These are phyloP conservation scores for Piper betle DNA, from an alignment of 164 flowering plant species.

Conservation along the genomic window DNA sequence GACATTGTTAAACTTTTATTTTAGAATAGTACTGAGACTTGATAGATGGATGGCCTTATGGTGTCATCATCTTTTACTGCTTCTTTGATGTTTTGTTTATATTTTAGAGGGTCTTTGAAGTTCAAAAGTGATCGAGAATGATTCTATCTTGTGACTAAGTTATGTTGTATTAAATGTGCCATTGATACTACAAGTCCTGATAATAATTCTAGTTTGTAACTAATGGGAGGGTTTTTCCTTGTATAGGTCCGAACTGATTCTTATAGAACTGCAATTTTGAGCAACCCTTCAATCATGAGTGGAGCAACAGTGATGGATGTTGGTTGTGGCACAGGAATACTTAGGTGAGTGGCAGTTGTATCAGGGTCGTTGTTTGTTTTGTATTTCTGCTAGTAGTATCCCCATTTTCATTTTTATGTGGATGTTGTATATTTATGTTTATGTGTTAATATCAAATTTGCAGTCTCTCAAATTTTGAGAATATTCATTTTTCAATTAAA, in stretches of 20 bases:
- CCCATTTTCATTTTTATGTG: neutral
- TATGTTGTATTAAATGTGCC: too few species aligned
- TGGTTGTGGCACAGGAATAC: constrained; percentile 95
- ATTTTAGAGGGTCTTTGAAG: neutral
- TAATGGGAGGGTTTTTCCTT: too few species aligned
- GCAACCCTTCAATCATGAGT: constrained; percentile 70
- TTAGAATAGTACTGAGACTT: neutral
- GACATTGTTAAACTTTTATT: neutral
- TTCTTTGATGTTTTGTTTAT: neutral
- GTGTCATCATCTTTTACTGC: too few species aligned
- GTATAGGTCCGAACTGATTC: constrained; percentile 78
- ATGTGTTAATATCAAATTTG: too few species aligned
- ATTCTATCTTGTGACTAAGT: too few species aligned
- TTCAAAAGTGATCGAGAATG: too few species aligned
- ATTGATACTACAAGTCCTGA: too few species aligned
- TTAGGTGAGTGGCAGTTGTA: constrained; percentile 34
- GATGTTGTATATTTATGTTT: too few species aligned
- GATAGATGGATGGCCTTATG: too few species aligned
- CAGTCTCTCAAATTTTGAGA: too few species aligned
- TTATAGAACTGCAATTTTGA: constrained; percentile 61
- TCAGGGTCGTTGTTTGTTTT: neutral
- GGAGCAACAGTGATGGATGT: constrained; percentile 82
- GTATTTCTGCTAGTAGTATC: neutral
- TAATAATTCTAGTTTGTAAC: too few species aligned
- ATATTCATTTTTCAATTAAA: too few species aligned